Base-by-base conservation (phyloP, 768 basidiomycete species). In the button mushroom (Agaricus bisporus) region DNA sequence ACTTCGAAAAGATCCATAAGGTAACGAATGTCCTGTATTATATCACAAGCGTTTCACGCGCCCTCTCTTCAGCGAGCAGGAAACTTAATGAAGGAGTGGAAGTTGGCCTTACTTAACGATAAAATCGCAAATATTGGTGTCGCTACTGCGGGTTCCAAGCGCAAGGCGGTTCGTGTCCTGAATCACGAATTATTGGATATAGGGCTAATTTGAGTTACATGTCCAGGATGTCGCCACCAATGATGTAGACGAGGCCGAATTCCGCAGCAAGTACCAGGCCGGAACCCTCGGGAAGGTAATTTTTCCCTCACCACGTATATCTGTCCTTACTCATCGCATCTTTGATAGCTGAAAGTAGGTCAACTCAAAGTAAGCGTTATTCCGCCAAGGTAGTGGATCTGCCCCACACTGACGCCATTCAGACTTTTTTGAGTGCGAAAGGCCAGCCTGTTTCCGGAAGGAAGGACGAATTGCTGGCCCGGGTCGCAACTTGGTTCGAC, bases 381-480 rank as follows among this genome's bases (percentile, higher is more conserved):
- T 43, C 35, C 48, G 42, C 15, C 45, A 38, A 45, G 41, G 41
- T 39, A 54, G 42, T 51, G 12, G 38, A 41, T 35, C 44, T 49
- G 45, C 48, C 59, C 56, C 39, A 44, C 49, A 29, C 17, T 45
- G 44, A 46, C 36, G 50, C 28, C 18, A 44, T 38, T 41, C 60
- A 89, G 86, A 83, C 85, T n/a, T 88, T 90, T 65, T 71, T 88
- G 56, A 87, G 80, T 65, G 74, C 74, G 58, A 90, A 88, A 63
- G 77, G 83, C 48, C 67, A 77, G 56, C 54, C 79, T 8, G 70
- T 75, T 10, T 76, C 81, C 18, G 91, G 90, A 1, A 88, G 78
- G 67, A 92, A 92, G 64, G 78, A 74, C 10, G 90, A 88, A 1
- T 70, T 92, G 47, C 55, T 87, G 8, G 81, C 86, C 54, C 80